phyloP scores from a whole-genome alignment of 2,329 filamentous ascomycete species.

The Penicillium sclerotiorum region DNA sequence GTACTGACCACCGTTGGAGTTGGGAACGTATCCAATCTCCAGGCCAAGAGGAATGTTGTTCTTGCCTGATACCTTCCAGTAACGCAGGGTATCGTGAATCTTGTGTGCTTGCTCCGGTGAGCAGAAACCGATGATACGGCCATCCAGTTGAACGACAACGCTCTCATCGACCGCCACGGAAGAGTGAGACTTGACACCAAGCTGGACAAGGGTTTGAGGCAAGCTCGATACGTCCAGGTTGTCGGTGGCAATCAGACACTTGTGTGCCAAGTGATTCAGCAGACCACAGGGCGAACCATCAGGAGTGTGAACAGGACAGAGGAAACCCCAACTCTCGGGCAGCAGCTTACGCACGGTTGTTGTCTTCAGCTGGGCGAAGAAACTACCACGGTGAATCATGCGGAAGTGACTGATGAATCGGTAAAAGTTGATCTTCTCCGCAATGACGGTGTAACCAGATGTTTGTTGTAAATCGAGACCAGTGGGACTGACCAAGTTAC shows the following conservation, averaged over 20 bases:
- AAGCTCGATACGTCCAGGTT: constrained; percentile 73
- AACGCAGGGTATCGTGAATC: constrained; percentile 83
- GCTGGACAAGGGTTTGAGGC: constrained; percentile 71
- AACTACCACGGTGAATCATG: constrained; percentile 98
- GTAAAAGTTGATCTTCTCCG: constrained; percentile 98
- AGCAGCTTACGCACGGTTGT: constrained; percentile 94
- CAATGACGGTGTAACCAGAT: constrained; percentile 93
- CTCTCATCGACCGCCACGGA: constrained; percentile 80
- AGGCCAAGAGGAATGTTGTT: constrained; percentile 79
- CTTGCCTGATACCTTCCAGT: constrained; percentile 91
- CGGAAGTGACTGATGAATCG: constrained; percentile 99
- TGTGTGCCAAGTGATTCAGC: constrained; percentile 92
- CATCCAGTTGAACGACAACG: constrained; percentile 87
- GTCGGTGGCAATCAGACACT: constrained; percentile 84
- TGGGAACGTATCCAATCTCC: constrained; percentile 89
- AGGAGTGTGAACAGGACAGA: constrained; percentile 96
- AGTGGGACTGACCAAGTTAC: constrained; percentile 87
- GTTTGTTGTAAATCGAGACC: constrained; percentile 93
- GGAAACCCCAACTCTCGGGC: constrained; percentile 96
- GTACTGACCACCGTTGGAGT: constrained; percentile 88
- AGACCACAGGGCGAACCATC: constrained; percentile 94
- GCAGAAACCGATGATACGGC: constrained; percentile 87
- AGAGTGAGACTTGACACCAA: constrained; percentile 76
- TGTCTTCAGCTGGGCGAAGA: constrained; percentile 97
- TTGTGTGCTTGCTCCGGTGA: constrained; percentile 77